phyloP scores from a whole-genome alignment of 2,329 filamentous ascomycete species.

The Xylaria sp. region DNA sequence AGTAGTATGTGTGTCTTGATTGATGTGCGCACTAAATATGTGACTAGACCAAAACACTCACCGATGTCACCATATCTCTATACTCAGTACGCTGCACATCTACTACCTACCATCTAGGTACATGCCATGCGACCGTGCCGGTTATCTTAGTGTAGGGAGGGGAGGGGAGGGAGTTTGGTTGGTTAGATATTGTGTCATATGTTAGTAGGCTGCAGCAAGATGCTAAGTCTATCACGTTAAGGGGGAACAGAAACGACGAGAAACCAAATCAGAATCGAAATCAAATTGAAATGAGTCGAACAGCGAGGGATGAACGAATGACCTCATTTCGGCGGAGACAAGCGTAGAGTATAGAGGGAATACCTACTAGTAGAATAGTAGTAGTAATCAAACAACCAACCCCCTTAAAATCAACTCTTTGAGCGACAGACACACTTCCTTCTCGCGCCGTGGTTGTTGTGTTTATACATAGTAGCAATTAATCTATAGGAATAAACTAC shows the following conservation, averaged over 20 bases:
- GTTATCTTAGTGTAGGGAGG: not conserved
- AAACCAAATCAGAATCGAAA: not conserved
- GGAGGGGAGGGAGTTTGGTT: not conserved
- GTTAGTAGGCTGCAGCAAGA: not conserved
- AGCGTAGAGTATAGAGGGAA: not conserved
- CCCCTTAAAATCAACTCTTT: not conserved
- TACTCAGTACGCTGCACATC: not conserved
- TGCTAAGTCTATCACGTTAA: not conserved
- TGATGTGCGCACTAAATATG: not conserved
- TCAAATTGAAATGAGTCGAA: not conserved
- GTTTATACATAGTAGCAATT: not conserved
- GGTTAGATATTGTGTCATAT: slow-evolving; percentile 4
- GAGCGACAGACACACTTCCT: not conserved
- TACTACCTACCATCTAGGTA: not conserved
- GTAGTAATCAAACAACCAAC: slow-evolving; percentile 9
- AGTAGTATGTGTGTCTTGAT: not conserved
- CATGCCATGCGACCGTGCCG: slow-evolving; percentile 1
- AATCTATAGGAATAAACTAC: not conserved
- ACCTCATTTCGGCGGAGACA: not conserved
- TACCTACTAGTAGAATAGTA: not conserved
- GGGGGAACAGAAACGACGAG: not conserved
- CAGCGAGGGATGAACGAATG: not conserved
- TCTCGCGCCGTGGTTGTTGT: not conserved
- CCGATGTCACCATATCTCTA: slow-evolving; percentile 7
- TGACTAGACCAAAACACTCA: not conserved